phyloP scores from a whole-genome alignment of 257 asterid genomes.

The Przewalskia tangutica region DNA sequence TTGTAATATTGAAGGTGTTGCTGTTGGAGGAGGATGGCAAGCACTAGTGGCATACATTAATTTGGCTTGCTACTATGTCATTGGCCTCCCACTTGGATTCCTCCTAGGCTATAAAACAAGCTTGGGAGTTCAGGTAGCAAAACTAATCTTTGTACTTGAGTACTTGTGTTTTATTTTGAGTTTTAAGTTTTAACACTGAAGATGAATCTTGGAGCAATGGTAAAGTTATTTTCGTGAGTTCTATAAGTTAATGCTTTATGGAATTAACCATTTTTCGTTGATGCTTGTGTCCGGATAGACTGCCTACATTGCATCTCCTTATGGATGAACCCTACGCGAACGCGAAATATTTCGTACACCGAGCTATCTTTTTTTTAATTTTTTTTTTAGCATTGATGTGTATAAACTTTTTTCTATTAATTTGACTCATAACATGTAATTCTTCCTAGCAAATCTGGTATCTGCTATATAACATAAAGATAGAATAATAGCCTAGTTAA shows the following conservation, averaged over 20 bases:
- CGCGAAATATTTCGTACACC: no score
- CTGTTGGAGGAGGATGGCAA: slow-evolving; percentile 99
- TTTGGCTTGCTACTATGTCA: slow-evolving; percentile 58
- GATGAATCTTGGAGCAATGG: not conserved
- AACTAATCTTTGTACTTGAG: not conserved
- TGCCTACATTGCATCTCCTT: no score
- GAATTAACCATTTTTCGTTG: not conserved
- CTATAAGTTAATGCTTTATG: no score
- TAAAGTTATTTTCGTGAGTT: not conserved
- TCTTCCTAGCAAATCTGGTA: no score
- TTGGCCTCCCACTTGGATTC: slow-evolving; percentile 81
- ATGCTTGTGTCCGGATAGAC: not conserved
- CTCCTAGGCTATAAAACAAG: slow-evolving; percentile 62
- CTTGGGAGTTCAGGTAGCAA: slow-evolving; percentile 68
- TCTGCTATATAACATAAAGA: no score
- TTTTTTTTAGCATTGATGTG: no score
- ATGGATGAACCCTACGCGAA: no score
- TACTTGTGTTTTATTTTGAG: not conserved
- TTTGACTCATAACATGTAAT: no score
- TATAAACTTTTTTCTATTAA: no score
- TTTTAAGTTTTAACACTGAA: not conserved
- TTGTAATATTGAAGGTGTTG: slow-evolving; percentile 50
- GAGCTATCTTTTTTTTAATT: no score
- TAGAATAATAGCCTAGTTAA: no score
- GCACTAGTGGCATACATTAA: slow-evolving; percentile 85